Base-by-base conservation (phyloP, 805 yeast species). In the Cyberlindnera misumaiensis region DNA sequence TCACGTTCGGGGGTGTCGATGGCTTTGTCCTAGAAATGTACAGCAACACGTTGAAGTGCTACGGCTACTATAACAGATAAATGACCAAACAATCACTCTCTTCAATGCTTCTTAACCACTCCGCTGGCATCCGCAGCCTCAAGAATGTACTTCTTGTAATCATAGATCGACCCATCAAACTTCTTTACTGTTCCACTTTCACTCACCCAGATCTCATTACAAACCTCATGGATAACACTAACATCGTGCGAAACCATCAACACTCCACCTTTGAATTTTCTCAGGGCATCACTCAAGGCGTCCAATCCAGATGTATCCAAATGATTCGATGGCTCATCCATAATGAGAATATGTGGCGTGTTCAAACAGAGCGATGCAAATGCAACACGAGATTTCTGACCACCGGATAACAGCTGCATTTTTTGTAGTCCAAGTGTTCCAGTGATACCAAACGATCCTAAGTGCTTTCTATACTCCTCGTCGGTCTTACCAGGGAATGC, bases 191-290 rank as follows among this genome's bases (percentile, higher is more conserved):
- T 69, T 41, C 90, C 93, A 40, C 77, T 72, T 58, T 93, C 98
- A 60, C 95, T 82, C 32, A 88, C 95, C 96, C 96, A 90, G 44
- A 93, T 85, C 60, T 93, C 95, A 42, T 83, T 80, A 68, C 97
- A 87, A 11, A 90, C 96, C 39, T 75, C 72, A 51, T 83, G 77
- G 53, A 93, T 93, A 56, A 90, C 83, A 22, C 88, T 70, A 32
- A 93, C 97, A 70, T 93, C 99, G 73, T 93, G 98, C 36, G 96
- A 84, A 42, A 93, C 98, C 96, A 93, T 88, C 51, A 93, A 71
- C 18, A 93, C 83, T 62, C 98, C 98, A 58, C 98, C 98, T 55
- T 86, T 75, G 72, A 89, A 93, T 44, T 75, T 78, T 45, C 73
- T 78, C 58, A 93, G 70, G 1, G 97, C 97, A 31, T 83, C 94